Evolutionary conservation across 306 rosid species (phyloP).

Genomic region (Morella rubra): DNA sequence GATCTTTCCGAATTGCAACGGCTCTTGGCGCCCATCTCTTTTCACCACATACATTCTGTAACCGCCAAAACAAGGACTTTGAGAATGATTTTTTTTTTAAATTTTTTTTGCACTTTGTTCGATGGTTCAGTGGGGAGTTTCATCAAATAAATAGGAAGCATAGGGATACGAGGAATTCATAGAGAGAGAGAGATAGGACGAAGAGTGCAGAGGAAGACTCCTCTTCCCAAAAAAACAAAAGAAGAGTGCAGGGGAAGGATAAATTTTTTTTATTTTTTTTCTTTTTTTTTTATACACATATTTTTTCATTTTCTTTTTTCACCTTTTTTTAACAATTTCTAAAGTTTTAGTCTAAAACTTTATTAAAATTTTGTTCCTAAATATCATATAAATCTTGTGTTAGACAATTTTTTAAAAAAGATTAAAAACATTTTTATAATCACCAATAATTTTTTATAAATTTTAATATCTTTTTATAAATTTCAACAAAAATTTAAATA

Average conservation of each 20-base stretch:
- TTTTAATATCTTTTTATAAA: too few species aligned
- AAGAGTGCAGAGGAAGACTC: background rate
- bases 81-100: background rate
- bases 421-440: too few species aligned
- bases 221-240: background rate
- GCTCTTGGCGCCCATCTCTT: slow-evolving; percentile 80
- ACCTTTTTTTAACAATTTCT: too few species aligned
- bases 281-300: too few species aligned
- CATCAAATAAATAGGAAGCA: slow-evolving; percentile 45
- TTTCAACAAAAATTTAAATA: too few species aligned
- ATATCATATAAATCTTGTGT: too few species aligned
- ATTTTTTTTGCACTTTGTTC: background rate
- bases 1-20: slow-evolving; percentile 87
- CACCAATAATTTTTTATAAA: too few species aligned
- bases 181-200: background rate
- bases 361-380: too few species aligned
- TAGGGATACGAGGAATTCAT: background rate
- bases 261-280: too few species aligned
- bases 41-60: slow-evolving; percentile 68
- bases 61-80: background rate
- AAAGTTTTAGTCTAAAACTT: too few species aligned
- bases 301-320: too few species aligned
- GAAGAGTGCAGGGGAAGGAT: background rate
- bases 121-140: slow-evolving; percentile 29
- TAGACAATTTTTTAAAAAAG: too few species aligned